Evolutionary conservation across 306 rosid species (phyloP), one percentile per base, ranked within the genome.

Genomic region (Vigna angularis): DNA sequence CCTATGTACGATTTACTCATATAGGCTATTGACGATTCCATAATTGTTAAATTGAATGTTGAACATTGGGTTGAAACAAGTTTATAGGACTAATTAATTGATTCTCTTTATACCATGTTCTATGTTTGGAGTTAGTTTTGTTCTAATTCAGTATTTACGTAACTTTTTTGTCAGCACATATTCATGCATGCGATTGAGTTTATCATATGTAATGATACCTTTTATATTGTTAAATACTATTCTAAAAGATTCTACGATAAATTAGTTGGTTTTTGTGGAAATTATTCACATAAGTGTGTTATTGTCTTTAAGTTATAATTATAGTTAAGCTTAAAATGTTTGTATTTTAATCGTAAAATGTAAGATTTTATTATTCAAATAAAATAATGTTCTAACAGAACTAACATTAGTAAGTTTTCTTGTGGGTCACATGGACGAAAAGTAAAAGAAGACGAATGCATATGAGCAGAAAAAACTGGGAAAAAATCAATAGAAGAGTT

Each of bases 371-470:
- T 56, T 7, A 11, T 56, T 7, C 12, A 7, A 51, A 18, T 52
- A 52, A 52, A 52, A 52, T 0, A 52, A 17, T 17, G 7, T 51
- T 51, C 40, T 49, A 28, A 28, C 30, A 0, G 30, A 2, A 2
- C 4, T 28, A 28, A 28, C 30, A 28, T 28, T 28, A 28, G 4
- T 2, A 28, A 3, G 22, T 16, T 16, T 15, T 62, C 6, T 16
- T 62, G 2, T 15, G n/a, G 45, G 42, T 15, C 22, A 62, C 47
- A 62, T 14, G 20, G 17, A 59, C 0, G 2, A 3, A 58, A 26
- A 57, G 65, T 26, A 58, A 26, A 20, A 10, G n/a, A n/a, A 57
- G 64, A 57, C 9, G n/a, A n/a, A 57, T 10, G 64, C 65, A 58
- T 28, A 58, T 58, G 38, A 32, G 67, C 45, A 62, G 45, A 30